Evolutionary conservation across 208 protist genomes (phyloP), one percentile per base, ranked within the genome.

Genomic region (Wallacemonas sp.): DNA sequence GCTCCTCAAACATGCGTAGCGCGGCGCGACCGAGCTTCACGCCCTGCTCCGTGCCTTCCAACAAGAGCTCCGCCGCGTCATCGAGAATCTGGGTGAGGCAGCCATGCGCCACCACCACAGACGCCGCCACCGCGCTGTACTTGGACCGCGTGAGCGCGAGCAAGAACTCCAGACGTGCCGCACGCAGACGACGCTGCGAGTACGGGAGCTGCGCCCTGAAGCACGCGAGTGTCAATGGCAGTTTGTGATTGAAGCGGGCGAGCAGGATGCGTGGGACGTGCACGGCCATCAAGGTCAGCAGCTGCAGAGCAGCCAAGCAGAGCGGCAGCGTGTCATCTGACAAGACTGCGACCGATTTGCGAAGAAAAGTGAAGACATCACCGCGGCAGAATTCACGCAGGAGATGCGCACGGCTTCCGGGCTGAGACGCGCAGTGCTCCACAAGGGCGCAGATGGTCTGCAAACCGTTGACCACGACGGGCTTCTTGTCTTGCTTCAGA

Each of bases 181-280:
- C 61, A 27, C 86, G 81, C 15, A 96, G n/a, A n/a, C 88, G 88
- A 9, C 88, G 78, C 55, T 93, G 88, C 5, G 72, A 75, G 62
- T 94, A 96, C 17, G 84, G 79, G 55, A 96, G 74, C 66, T 90
- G 91, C 9, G 76, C 39, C 22, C 84, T 80, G 45, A 96, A 96
- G 45, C 71, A 88, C 4, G 83, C 63, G 1, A 87, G 62, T 30
- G 91, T 74, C 51, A 96, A 65, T 8, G 91, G 91, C 14, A 96
- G 68, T 11, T 69, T 66, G 31, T 82, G 68, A 38, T 77, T 74
- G 66, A 96, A 90, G 19, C 86, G 79, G 6, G 81, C 80, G 27
- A 96, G 65, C 36, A 94, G 55, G 22, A 93, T 62, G 61, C 85
- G 77, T 17, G 91, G 86, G 1, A 80, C 70, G 34, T 81, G 75